phyloP scores from a whole-genome alignment of 1,284 basidiomycete genomes.

The Melanopsichium pennsylvanicum region DNA sequence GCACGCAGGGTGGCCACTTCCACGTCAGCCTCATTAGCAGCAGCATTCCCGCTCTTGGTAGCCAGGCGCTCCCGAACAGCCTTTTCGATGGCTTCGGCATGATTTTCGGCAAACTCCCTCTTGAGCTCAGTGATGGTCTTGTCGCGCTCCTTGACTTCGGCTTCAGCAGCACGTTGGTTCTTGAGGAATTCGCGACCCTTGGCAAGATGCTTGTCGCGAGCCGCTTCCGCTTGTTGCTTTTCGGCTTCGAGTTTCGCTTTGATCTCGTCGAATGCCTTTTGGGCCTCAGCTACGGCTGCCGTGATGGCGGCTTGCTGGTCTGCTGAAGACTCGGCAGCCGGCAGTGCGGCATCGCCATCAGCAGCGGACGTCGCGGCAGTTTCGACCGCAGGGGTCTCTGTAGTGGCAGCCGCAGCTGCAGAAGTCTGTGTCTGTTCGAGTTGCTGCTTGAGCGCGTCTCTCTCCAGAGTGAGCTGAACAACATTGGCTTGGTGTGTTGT shows the following conservation, averaged over 20 bases:
- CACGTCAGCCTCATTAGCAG: slow-evolving; percentile 7
- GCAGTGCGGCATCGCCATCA: slow-evolving; percentile 24
- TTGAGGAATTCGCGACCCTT: slow-evolving; percentile 46
- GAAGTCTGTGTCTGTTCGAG: slow-evolving; percentile 36
- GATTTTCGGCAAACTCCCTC: slow-evolving; percentile 45
- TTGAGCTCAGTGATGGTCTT: slow-evolving; percentile 43
- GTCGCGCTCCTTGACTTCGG: slow-evolving; percentile 47
- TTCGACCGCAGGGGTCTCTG: slow-evolving; percentile 37
- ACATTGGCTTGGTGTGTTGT: slow-evolving; percentile 34
- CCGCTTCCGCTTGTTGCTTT: slow-evolving; percentile 14
- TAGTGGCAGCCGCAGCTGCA: slow-evolving; percentile 7
- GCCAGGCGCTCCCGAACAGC: slow-evolving; percentile 42
- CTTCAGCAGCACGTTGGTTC: slow-evolving; percentile 41
- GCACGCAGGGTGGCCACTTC: slow-evolving; percentile 25
- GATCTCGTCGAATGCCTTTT: slow-evolving; percentile 50
- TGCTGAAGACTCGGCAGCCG: slow-evolving; percentile 3
- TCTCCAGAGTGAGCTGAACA: slow-evolving; percentile 25
- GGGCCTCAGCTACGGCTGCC: slow-evolving; percentile 46
- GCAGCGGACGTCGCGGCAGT: slow-evolving; percentile 11
- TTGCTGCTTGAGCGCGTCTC: slow-evolving; percentile 65
- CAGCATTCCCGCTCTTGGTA: slow-evolving; percentile 1
- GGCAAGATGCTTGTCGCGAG: slow-evolving; percentile 46
- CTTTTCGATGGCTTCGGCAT: slow-evolving; percentile 51
- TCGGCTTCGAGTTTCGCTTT: slow-evolving; percentile 43
- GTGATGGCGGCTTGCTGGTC: slow-evolving; percentile 29